Base-by-base conservation (phyloP, 768 basidiomycete genomes). In the Agrocybe praecox region DNA sequence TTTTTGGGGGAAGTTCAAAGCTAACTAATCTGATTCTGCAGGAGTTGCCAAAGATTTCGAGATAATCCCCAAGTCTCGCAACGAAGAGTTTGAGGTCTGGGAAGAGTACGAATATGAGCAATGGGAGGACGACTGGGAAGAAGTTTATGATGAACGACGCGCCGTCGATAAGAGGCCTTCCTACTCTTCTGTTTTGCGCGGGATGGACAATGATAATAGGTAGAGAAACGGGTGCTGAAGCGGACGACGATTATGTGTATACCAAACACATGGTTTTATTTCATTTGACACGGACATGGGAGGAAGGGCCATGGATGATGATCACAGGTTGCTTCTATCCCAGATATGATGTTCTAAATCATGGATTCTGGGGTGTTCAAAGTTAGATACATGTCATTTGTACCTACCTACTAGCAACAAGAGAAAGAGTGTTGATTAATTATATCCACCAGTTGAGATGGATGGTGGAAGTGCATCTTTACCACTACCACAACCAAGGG, bases 361-460 rank as follows among this genome's bases (percentile, higher is more conserved):
- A 29, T 29, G 26, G 26, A 29, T 29, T 40, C 36, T 40, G n/a
- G 36, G 36, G 36, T 40, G 36, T 40, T 40, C 36, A n/a, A 6
- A n/a, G 6, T 14, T 40, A 40, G 36, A 40, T 40, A 40, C 36
- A 40, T 6, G 36, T 15, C 14, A 40, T 15, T n/a, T 40, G 36
- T 40, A 14, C 6, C 12, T 40, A 6, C 36, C 4, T 15, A n/a
- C 36, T 40, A 6, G 36, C 36, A 29, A 9, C 4, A 9, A 29
- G 5, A 14, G 12, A 4, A 40, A n/a, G 6, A 15, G 14, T 40
- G 36, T 40, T 9, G 26, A 29, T 71, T 62, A 81, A 52, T 76
- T 64, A 61, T 76, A 87, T 0, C 85, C 85, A 5, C 84, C 85
- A n/a, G 85, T 88, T 5, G 85, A 87, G 34, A 86, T 72, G 15